A percentile compares a stretch with the other conserved stretches of the same genome.
Evolutionary conservation across 139 green algal species (phyloP).

Genomic region (Volvox africanus): DNA sequence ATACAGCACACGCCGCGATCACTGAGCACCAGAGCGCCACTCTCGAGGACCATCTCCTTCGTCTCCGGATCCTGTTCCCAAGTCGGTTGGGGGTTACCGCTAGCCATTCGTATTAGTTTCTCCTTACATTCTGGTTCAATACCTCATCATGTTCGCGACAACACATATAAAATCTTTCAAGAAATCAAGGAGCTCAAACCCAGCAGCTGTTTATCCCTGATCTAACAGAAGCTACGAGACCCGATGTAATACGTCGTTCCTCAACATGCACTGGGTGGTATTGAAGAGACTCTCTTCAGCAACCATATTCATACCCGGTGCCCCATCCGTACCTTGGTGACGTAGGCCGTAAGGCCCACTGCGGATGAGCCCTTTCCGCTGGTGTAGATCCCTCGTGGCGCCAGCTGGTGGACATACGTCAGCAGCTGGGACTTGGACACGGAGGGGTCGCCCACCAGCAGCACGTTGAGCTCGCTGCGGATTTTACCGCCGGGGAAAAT

Average conservation of each 20-base stretch:
- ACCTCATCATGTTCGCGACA: too few relatives aligned
- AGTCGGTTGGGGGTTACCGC: too few relatives aligned
- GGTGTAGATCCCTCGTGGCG: slow-evolving; percentile 97
- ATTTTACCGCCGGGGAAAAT: slow-evolving; percentile 68
- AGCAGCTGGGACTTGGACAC: slow-evolving; percentile 97
- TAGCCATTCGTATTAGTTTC: too few relatives aligned
- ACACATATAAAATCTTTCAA: too few relatives aligned
- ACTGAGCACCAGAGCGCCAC: slow-evolving; percentile 94
- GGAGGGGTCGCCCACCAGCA: slow-evolving; percentile 96
- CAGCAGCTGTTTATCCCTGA: too few relatives aligned
- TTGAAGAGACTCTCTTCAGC: too few relatives aligned
- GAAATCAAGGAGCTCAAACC: too few relatives aligned
- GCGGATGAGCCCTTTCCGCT: slow-evolving; percentile 91
- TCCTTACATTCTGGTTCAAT: too few relatives aligned
- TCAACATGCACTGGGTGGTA: too few relatives aligned
- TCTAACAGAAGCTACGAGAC: too few relatives aligned
- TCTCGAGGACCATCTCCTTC: slow-evolving; percentile 96
- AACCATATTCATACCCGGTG: too few relatives aligned
- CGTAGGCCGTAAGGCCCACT: slow-evolving; percentile 97
- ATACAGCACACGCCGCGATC: slow-evolving; percentile 98
- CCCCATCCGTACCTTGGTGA: slow-evolving; percentile 78
- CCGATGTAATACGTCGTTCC: too few relatives aligned
- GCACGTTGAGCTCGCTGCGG: slow-evolving; percentile 93
- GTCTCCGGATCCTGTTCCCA: slow-evolving; percentile 53
- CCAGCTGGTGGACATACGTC: slow-evolving; percentile 95